Percentiles rank a stretch among this genome's conserved stretches.
Evolutionary conservation across 2,329 filamentous ascomycete species (phyloP).

Genomic region (Cadophora gregata): DNA sequence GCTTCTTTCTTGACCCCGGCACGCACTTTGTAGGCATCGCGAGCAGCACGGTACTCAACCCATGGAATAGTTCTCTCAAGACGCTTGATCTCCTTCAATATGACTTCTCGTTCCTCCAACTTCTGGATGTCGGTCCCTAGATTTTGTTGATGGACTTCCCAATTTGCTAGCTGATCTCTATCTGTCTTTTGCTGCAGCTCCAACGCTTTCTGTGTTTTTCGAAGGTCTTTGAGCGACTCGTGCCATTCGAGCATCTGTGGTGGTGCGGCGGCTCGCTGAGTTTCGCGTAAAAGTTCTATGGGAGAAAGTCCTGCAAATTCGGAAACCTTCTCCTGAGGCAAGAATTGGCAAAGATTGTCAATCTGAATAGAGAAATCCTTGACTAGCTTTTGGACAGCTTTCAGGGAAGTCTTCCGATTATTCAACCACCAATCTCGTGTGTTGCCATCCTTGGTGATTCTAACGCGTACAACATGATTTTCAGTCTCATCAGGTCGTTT

Average conservation of each 20-base stretch:
- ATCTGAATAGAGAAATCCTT: slow-evolving; percentile 85
- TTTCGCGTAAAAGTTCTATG: slow-evolving; percentile 82
- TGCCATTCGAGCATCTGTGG: slow-evolving; percentile 83
- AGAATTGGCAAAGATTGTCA: slow-evolving; percentile 96
- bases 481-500: slow-evolving; percentile 60
- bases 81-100: slow-evolving; percentile 68
- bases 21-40: slow-evolving; percentile 53
- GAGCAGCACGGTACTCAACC: slow-evolving; percentile 65
- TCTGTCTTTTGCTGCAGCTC: slow-evolving; percentile 64
- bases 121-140: slow-evolving; percentile 85
- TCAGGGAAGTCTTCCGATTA: slow-evolving; percentile 64
- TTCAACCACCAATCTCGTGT: slow-evolving; percentile 81
- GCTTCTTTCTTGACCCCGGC: slow-evolving; percentile 63
- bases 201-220: slow-evolving; percentile 70
- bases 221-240: slow-evolving; percentile 71
- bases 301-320: slow-evolving; percentile 88
- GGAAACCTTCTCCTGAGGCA: slow-evolving; percentile 94
- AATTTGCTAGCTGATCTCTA: slow-evolving; percentile 65
- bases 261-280: slow-evolving; percentile 85
- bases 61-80: slow-evolving; percentile 71
- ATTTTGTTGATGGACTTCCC: slow-evolving; percentile 74
- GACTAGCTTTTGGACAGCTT: slow-evolving; percentile 70
- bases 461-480: slow-evolving; percentile 78
- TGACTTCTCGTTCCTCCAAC: slow-evolving; percentile 73
- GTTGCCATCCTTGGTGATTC: slow-evolving; percentile 83